phyloP scores from a whole-genome alignment of 2,329 filamentous ascomycete genomes.

The Fusarium goolgardi region DNA sequence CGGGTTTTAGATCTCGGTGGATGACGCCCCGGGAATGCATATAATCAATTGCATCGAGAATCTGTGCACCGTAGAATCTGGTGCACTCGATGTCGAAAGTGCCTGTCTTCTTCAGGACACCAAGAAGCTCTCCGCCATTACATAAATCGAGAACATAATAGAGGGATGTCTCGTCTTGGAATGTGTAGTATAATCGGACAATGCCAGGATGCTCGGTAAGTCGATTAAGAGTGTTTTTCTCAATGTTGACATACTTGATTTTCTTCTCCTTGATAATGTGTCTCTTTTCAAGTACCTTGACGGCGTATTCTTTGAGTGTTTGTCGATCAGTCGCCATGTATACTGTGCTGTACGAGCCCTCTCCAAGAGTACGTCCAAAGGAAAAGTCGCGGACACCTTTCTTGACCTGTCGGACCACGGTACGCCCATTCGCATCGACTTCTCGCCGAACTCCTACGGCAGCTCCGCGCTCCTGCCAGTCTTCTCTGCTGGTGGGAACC shows the following conservation, averaged over 20 bases:
- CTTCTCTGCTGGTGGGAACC: constrained; percentile 75
- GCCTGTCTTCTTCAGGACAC: constrained; percentile 91
- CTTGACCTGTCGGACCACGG: constrained; percentile 85
- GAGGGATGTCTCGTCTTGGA: constrained; percentile 94
- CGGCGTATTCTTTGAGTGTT: constrained; percentile 94
- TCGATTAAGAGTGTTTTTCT: constrained; percentile 96
- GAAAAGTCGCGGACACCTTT: constrained; percentile 98
- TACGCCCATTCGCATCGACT: constrained; percentile 84
- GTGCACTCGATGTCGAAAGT: constrained; percentile 97
- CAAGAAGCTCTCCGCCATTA: constrained; percentile 89
- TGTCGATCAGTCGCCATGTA: constrained; percentile 92
- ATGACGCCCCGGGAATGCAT: constrained; percentile 98
- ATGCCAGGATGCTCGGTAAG: constrained; percentile 97
- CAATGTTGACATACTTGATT: constrained; percentile 99
- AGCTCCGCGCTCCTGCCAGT: constrained; percentile 97
- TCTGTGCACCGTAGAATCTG: constrained; percentile 93
- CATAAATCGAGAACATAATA: constrained; percentile 98
- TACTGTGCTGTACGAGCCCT: constrained; percentile 98
- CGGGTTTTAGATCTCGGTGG: constrained; percentile 94
- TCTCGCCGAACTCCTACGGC: constrained; percentile 85
- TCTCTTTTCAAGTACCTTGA: constrained; percentile 97
- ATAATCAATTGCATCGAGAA: constrained; percentile 94
- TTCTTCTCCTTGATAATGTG: constrained; percentile 99
- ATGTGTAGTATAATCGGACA: constrained; percentile 97
- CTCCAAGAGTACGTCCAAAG: constrained; percentile 89